Evolutionary conservation across 1,284 basidiomycete genomes (phyloP).

Genomic region (Ustilago curta): DNA sequence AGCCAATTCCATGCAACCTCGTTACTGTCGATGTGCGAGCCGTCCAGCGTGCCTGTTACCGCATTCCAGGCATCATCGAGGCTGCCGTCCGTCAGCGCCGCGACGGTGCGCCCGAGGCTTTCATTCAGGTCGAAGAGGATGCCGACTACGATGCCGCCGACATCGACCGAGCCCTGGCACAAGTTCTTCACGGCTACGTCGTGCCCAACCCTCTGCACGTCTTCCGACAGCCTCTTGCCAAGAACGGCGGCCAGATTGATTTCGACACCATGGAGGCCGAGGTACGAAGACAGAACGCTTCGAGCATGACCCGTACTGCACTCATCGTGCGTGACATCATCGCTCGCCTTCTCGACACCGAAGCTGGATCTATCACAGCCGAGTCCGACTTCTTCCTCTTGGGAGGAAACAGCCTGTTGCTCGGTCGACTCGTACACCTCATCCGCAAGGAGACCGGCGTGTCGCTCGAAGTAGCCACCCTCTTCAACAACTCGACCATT

Average conservation of each 20-base stretch:
- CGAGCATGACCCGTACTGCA: constrained; percentile 66
- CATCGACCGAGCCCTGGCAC: constrained; percentile 68
- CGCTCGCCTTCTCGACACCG: constrained; percentile 67
- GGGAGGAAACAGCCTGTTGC: constrained; percentile 68
- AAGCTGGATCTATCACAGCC: constrained; percentile 68
- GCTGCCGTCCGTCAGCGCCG: constrained; percentile 67
- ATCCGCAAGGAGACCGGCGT: constrained; percentile 69
- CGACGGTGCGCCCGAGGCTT: constrained; percentile 68
- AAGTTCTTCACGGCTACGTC: constrained; percentile 68
- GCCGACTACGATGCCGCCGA: constrained; percentile 68
- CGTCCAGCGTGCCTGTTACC: constrained; percentile 69
- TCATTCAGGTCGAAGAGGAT: constrained; percentile 69
- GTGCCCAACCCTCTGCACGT: constrained; percentile 69
- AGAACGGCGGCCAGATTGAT: constrained; percentile 66
- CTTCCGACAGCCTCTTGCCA: constrained; percentile 68
- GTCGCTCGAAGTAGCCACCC: constrained; percentile 66
- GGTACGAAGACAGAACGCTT: constrained; percentile 68
- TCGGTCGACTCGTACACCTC: constrained; percentile 66
- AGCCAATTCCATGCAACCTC: constrained; percentile 67
- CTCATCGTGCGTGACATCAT: constrained; percentile 68
- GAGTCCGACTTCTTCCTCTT: constrained; percentile 69
- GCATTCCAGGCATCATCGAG: constrained; percentile 68
- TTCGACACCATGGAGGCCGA: constrained; percentile 69
- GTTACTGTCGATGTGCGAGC: constrained; percentile 67
- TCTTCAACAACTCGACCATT: constrained; percentile 68